Evolutionary conservation across 306 rosid species (phyloP), one percentile per base, ranked within the genome.

Genomic region (Amphicarpaea edgeworthii): DNA sequence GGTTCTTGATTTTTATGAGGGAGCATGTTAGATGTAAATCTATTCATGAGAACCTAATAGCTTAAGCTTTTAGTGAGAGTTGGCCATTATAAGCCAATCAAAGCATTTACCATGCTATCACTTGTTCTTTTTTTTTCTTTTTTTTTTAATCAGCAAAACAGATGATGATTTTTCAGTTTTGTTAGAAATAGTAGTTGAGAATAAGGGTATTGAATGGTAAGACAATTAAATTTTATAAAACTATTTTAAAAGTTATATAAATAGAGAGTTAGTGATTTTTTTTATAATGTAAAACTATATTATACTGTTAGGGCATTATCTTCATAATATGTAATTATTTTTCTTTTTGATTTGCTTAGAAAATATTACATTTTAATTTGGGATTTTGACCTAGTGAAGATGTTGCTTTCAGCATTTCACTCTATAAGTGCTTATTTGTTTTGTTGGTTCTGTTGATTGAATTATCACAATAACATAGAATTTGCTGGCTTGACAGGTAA

Each of bases 401-500:
- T 58, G 64, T 58, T 58, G 19, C 19, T 58, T 58, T 58, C 19
- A 8, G 64, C 37, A 58, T 58, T 24, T 58, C 64, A 12, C 11
- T 12, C 11, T 14, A 24, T 58, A 24, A 58, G 37, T 63, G 40
- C 57, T 54, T 38, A 61, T 40, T 70, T 47, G 8, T 71, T 71
- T 70, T 16, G 41, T 70, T 16, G 41, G 57, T 57, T 34, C 70
- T 34, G 28, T 67, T 45, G 21, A 68, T 74, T 77, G 76, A 69
- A 65, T 47, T 34, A 41, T 47, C 45, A 60, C 16, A 42, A n/a
- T n/a, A n/a, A 28, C 76, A 15, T 37, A n/a, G n/a, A n/a, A n/a
- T 83, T 57, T 78, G 72, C 67, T 20, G 40, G 20, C 76, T 72
- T 80, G 68, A 78, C 86, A 93, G 98, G 96, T 93, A 69, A 93